Percentiles rank a stretch among this genome's conserved stretches.
Conservation (phyloP, 2,329 filamentous ascomycete genomes). For the Verticillium alfalfae region DNA sequence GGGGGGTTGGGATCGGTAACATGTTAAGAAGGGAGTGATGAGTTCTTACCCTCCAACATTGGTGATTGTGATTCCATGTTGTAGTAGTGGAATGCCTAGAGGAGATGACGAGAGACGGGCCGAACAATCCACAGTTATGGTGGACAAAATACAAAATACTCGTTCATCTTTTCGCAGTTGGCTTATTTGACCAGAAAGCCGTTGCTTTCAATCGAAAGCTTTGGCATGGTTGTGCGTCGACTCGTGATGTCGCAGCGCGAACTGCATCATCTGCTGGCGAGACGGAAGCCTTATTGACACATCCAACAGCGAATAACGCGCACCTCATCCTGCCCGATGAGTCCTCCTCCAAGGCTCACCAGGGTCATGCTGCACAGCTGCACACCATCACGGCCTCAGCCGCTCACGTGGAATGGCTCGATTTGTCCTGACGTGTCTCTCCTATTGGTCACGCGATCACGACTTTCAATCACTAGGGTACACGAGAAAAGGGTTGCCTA, state of each 20-base stretch:
- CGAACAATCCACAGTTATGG: not conserved
- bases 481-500: not conserved
- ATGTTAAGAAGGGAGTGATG: no score
- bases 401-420: not conserved
- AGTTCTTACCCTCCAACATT: slow-evolving; percentile 8
- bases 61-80: slow-evolving; percentile 8
- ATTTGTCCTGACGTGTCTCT: not conserved
- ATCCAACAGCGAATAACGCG: not conserved
- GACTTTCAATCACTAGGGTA: not conserved
- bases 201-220: not conserved
- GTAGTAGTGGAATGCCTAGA: not conserved
- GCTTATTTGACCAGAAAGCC: not conserved
- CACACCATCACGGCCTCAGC: not conserved
- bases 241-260: not conserved
- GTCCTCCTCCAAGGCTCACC: not conserved
- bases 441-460: not conserved
- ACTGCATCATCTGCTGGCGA: not conserved
- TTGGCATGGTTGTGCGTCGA: not conserved
- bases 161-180: not conserved
- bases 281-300: not conserved
- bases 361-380: not conserved
- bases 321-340: not conserved
- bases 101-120: not conserved
- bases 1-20: no score
- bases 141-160: not conserved